These are phyloP conservation scores for Saturnispora gosingensis DNA, from an alignment of 805 yeast genomes.

Conservation along the genomic window DNA sequence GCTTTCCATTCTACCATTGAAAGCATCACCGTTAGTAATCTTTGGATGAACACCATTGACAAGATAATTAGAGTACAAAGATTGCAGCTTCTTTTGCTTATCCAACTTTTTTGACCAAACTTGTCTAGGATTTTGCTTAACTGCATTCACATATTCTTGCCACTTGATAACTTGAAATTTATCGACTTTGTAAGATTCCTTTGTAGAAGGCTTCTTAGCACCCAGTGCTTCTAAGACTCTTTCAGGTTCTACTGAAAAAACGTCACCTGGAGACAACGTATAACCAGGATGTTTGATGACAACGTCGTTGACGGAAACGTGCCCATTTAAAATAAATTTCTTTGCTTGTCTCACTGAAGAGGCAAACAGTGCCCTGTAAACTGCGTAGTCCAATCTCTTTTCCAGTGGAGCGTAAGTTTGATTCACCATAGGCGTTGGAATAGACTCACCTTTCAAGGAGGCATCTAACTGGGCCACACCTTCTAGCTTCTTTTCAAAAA, in stretches of 20 bases:
- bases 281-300: slow-evolving; percentile 70
- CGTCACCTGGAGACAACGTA: slow-evolving; percentile 73
- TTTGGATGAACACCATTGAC: slow-evolving; percentile 19
- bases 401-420: slow-evolving; percentile 88
- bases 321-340: slow-evolving; percentile 70
- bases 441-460: slow-evolving; percentile 51
- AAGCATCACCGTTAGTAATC: slow-evolving; percentile 6
- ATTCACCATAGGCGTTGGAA: slow-evolving; percentile 66
- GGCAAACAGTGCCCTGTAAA: slow-evolving; percentile 90
- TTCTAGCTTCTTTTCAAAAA: slow-evolving; percentile 61
- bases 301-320: slow-evolving; percentile 80
- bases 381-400: slow-evolving; percentile 79
- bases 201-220: slow-evolving; percentile 66
- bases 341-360: slow-evolving; percentile 91
- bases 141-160: slow-evolving; percentile 62
- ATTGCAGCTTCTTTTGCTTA: slow-evolving; percentile 35
- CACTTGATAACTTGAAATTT: slow-evolving; percentile 62
- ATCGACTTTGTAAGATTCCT: slow-evolving; percentile 60
- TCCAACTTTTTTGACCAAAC: slow-evolving; percentile 43
- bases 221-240: slow-evolving; percentile 82
- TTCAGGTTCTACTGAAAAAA: slow-evolving; percentile 78
- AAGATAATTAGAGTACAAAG: slow-evolving; percentile 17
- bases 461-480: slow-evolving; percentile 88
- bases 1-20: slow-evolving; percentile 21
- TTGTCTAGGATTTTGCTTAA: slow-evolving; percentile 45